These are phyloP conservation scores for Diplodia intermedia DNA, from an alignment of 2,329 filamentous ascomycete species.

Conservation along the genomic window DNA sequence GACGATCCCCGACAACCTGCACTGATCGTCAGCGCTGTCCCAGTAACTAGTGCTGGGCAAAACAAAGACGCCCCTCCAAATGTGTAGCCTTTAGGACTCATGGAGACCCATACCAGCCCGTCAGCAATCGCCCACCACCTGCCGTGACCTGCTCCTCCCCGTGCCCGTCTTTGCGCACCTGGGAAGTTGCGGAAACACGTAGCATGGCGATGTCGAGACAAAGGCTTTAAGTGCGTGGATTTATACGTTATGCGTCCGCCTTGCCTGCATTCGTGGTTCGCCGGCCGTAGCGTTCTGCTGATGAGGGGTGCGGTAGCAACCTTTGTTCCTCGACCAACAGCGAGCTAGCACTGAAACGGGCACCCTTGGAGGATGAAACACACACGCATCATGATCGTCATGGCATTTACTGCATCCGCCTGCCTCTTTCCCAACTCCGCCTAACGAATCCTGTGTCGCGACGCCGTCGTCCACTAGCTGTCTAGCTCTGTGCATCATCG, in stretches of 20 bases:
- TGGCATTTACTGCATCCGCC: slow-evolving; percentile 12
- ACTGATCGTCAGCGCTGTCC: slow-evolving; percentile 21
- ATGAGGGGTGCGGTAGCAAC: not conserved
- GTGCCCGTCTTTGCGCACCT: not conserved
- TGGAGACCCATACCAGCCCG: not conserved
- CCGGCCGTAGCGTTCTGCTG: not conserved
- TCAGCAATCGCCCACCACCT: not conserved
- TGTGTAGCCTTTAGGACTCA: not conserved
- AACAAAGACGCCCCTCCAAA: not conserved
- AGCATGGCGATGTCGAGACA: slow-evolving; percentile 5
- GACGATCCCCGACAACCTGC: slow-evolving; percentile 17
- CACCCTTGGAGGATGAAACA: slow-evolving; percentile 24
- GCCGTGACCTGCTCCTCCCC: not conserved
- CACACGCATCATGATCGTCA: slow-evolving; percentile 27
- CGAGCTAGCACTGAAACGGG: slow-evolving; percentile 4
- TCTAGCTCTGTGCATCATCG: slow-evolving; percentile 7
- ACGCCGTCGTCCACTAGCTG: not conserved
- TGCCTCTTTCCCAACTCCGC: not conserved
- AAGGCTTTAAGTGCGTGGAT: slow-evolving; percentile 14
- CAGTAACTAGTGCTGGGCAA: slow-evolving; percentile 1
- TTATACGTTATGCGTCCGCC: not conserved
- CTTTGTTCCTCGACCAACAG: not conserved
- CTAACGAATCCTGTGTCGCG: not conserved
- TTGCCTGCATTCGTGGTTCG: slow-evolving; percentile 11
- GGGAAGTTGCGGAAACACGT: not conserved